Percentiles rank a stretch among this genome's conserved stretches.
Evolutionary conservation across 352 stramenopile genomes (phyloP).

Genomic region (Globisporangium acanthophoron): DNA sequence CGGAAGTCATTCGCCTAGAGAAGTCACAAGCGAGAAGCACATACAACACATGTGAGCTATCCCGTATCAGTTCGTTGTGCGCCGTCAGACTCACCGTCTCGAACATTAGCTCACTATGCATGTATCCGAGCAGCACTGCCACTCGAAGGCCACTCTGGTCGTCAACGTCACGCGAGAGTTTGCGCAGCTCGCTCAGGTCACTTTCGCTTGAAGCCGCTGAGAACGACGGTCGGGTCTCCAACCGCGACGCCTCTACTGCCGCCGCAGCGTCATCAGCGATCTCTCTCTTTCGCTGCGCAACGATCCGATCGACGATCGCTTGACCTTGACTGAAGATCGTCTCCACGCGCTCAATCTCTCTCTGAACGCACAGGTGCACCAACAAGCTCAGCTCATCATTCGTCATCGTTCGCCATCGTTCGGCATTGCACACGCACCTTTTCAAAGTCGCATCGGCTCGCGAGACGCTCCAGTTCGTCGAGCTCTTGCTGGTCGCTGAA

Average conservation of each 20-base stretch:
- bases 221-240: conserved; percentile 5
- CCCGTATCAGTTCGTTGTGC: background rate
- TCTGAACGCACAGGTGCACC: background rate
- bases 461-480: conserved; percentile 10
- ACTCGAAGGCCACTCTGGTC: conserved; percentile 11
- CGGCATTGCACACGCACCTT: background rate
- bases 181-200: conserved; percentile 7
- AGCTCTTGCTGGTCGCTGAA: conserved; percentile 1
- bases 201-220: conserved; percentile 2
- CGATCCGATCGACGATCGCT: background rate
- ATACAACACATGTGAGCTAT: background rate
- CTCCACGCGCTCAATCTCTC: conserved; percentile 7
- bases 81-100: conserved; percentile 2
- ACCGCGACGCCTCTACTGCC: conserved; percentile 5
- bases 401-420: background rate
- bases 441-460: conserved; percentile 12
- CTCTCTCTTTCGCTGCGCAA: background rate
- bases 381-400: background rate
- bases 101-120: conserved; percentile 14
- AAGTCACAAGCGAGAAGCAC: background rate
- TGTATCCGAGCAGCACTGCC: conserved; percentile 4
- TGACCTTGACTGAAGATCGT: conserved; percentile 7
- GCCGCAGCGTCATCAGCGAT: conserved; percentile 11
- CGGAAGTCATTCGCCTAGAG: conserved; percentile 2
- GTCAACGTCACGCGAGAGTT: conserved; percentile 8